Percentiles rank a stretch among this genome's conserved stretches.
Conservation (phyloP, 2,329 filamentous ascomycete genomes). For the Fusarium nisikadoi region DNA sequence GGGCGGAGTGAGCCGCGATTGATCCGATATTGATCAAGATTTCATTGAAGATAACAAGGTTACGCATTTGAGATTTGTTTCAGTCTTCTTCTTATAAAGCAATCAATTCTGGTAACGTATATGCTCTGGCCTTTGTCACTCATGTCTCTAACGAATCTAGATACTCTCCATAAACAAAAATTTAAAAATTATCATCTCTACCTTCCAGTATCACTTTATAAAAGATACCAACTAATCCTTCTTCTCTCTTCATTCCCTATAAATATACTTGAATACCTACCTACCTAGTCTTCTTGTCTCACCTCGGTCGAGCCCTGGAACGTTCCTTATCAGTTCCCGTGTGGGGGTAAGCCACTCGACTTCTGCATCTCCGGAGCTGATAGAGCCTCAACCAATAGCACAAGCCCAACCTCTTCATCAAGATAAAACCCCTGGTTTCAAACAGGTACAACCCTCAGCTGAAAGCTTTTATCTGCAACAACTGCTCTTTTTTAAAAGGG, state of each 20-base stretch:
- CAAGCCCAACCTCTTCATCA: background rate
- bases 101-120: too few relatives aligned
- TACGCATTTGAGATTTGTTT: rapidly evolving
- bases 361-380: background rate
- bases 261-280: background rate
- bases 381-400: background rate
- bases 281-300: background rate
- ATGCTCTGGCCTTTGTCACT: rapidly evolving
- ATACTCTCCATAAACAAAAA: rapidly evolving
- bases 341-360: background rate
- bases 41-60: background rate
- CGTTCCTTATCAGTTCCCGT: background rate
- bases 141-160: background rate
- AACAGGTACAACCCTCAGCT: background rate
- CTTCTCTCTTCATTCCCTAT: background rate
- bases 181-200: too few relatives aligned
- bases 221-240: background rate
- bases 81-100: rapidly evolving
- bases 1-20: background rate
- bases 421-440: background rate
- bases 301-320: background rate
- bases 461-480: background rate
- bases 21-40: too few relatives aligned
- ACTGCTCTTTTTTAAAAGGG: background rate
- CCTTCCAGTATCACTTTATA: rapidly evolving